Conservation (phyloP, 2,329 filamentous ascomycete species). For the Penicillium sclerotigenum region DNA sequence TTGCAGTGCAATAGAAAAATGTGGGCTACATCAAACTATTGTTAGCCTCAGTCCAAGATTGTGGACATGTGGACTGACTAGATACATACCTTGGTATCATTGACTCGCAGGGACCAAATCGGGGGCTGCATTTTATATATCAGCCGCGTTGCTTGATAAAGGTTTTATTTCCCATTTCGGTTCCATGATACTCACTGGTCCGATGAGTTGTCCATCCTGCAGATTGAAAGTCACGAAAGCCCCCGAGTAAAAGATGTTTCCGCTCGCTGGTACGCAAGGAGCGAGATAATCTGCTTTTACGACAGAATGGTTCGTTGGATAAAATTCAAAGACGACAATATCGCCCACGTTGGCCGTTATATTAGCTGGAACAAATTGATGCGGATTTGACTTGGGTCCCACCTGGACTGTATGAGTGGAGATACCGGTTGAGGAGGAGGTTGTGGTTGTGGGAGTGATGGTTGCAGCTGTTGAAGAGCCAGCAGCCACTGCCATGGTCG, state of each 20-base stretch:
- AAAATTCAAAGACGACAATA: constrained; percentile 56
- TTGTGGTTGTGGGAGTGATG: neutral
- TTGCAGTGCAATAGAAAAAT: constrained; percentile 69
- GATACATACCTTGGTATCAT: constrained; percentile 51
- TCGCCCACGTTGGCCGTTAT: constrained; percentile 34
- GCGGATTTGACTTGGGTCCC: constrained; percentile 31
- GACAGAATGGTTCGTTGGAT: constrained; percentile 63
- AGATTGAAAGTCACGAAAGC: constrained; percentile 47
- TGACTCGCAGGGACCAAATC: constrained; percentile 48
- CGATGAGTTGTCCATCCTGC: constrained; percentile 42
- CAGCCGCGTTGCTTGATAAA: neutral
- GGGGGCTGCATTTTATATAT: constrained; percentile 27
- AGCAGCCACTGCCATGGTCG: neutral
- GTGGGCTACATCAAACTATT: constrained; percentile 46
- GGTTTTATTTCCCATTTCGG: too few species aligned
- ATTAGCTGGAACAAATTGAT: constrained; percentile 31
- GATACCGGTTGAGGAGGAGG: constrained; percentile 17
- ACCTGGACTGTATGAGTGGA: constrained; percentile 36
- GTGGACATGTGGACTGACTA: neutral
- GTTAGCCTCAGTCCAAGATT: neutral
- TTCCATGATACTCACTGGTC: constrained; percentile 27
- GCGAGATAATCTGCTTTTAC: constrained; percentile 56
- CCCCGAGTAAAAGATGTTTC: constrained; percentile 31
- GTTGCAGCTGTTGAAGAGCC: neutral
- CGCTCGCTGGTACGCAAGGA: constrained; percentile 59